A percentile compares a stretch with the other conserved stretches of the same genome.
phyloP scores from a whole-genome alignment of 2,329 filamentous ascomycete species.

The Botrytis hyacinthi region DNA sequence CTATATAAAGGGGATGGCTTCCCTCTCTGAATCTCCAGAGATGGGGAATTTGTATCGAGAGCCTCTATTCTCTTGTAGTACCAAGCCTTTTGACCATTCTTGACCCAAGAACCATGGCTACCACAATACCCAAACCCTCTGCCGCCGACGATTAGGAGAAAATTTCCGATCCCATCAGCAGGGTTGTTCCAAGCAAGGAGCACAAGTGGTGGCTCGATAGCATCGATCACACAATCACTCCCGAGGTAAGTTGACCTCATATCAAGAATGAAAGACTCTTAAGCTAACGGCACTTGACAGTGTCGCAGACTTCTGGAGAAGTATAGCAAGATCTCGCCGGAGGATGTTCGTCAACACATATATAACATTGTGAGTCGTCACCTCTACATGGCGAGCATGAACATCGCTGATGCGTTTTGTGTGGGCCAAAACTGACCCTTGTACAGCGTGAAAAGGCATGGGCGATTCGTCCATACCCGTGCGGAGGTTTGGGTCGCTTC shows the following conservation, averaged over 20 bases:
- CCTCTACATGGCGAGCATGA: neutral
- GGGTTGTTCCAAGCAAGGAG: neutral
- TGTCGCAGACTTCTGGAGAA: neutral
- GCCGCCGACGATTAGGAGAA: neutral
- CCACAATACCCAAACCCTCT: neutral
- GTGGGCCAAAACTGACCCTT: neutral
- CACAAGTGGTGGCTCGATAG: neutral
- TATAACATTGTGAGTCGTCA: conserved; percentile 15
- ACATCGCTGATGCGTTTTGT: neutral
- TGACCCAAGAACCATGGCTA: neutral
- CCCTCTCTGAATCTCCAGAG: neutral
- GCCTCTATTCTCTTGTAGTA: neutral
- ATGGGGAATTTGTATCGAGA: neutral
- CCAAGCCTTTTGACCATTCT: neutral
- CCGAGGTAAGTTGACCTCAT: neutral
- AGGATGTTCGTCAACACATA: conserved; percentile 10
- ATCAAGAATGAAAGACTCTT: neutral
- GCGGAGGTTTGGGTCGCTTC: conserved; percentile 29
- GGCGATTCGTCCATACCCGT: conserved; percentile 25
- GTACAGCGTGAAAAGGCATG: conserved; percentile 25
- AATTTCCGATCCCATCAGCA: neutral
- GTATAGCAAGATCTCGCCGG: neutral
- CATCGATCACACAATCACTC: conserved; percentile 14
- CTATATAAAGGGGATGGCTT: neutral
- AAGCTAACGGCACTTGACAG: neutral